Percentiles rank a stretch among this genome's conserved stretches.
Conservation (phyloP, 331 rosid species). For the Malus hybrid region DNA sequence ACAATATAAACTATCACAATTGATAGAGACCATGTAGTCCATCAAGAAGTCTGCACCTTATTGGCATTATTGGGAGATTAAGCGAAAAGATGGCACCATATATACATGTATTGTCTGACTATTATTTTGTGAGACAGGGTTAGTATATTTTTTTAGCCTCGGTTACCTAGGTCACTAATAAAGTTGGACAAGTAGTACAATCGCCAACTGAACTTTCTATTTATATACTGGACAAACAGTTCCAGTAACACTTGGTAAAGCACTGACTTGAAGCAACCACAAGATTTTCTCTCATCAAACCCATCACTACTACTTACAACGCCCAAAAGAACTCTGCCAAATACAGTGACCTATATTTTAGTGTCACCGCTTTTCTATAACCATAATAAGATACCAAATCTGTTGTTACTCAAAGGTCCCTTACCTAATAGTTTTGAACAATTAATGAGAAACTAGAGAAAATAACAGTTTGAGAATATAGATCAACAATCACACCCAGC, state of each 20-base stretch:
- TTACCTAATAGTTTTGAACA: not conserved
- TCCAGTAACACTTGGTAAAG: not conserved
- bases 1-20: not conserved
- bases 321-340: not conserved
- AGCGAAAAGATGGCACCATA: not conserved
- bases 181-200: not conserved
- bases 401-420: not conserved
- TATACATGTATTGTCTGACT: not conserved
- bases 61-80: not conserved
- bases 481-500: not conserved
- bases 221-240: not conserved
- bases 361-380: not conserved
- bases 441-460: not conserved
- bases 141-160: not conserved
- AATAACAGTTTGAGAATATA: not conserved
- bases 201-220: not conserved
- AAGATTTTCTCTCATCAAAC: not conserved
- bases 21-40: not conserved
- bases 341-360: not conserved
- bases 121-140: not conserved
- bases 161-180: not conserved
- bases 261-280: not conserved
- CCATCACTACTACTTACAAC: not conserved
- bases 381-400: not conserved
- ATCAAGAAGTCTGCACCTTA: not conserved